Evolutionary conservation across 2,329 filamentous ascomycete genomes (phyloP).

Genomic region (Ustilaginoidea virens): DNA sequence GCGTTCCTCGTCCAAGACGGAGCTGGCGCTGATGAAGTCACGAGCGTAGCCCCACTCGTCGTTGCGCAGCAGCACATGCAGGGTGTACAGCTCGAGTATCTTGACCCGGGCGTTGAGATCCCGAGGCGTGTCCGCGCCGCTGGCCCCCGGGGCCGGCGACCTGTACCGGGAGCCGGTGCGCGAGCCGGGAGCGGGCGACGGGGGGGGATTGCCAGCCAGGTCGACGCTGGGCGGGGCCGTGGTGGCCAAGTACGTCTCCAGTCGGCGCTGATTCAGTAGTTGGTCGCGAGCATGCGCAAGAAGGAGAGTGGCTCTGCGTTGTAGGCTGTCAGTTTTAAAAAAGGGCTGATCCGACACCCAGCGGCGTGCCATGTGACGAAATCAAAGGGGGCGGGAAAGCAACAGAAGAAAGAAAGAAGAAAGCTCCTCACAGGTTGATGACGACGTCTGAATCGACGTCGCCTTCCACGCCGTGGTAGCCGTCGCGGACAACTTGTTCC

Average conservation of each 20-base stretch:
- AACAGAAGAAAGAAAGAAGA: no score
- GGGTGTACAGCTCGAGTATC: constrained; percentile 85
- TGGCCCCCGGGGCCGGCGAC: constrained; percentile 32
- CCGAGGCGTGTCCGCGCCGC: constrained; percentile 66
- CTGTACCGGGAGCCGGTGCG: constrained; percentile 22
- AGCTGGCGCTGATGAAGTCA: constrained; percentile 76
- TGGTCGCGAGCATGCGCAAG: constrained; percentile 82
- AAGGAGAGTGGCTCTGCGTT: constrained; percentile 63
- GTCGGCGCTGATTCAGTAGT: constrained; percentile 64
- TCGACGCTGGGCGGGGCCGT: constrained; percentile 60
- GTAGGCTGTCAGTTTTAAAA: not conserved
- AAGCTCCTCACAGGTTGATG: constrained; percentile 53
- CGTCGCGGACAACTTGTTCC: constrained; percentile 79
- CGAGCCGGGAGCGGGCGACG: constrained; percentile 21
- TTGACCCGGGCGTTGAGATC: constrained; percentile 77
- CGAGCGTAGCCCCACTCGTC: constrained; percentile 91
- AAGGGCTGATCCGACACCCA: no score
- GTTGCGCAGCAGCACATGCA: constrained; percentile 87
- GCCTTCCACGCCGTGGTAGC: constrained; percentile 77
- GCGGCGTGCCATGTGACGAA: no score
- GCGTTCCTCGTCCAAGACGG: constrained; percentile 82
- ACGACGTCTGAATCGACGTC: constrained; percentile 92
- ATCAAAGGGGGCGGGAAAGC: no score
- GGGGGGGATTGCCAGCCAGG: constrained; percentile 46
- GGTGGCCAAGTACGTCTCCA: constrained; percentile 79